Evolutionary conservation across 2,329 filamentous ascomycete genomes (phyloP), one percentile per base, ranked within the genome.

Genomic region (Paraphoma sp.): DNA sequence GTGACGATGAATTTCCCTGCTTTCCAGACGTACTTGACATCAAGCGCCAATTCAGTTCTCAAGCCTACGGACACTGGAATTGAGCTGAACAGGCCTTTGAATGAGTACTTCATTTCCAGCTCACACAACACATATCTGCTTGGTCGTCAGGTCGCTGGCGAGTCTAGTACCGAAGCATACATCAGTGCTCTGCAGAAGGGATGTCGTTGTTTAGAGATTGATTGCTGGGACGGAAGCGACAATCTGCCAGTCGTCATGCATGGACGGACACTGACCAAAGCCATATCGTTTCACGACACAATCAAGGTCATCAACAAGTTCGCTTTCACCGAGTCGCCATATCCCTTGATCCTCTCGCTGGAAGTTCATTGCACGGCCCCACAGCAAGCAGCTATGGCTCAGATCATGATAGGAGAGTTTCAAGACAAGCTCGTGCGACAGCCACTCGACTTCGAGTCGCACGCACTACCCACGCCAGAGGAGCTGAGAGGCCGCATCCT

Each of bases 61-160:
- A 79, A 84, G 29, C 84, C 85, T 42, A 83, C 85, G 58, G 84
- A 86, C n/a, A 77, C 84, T 11, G 79, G 86, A 29, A 86, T 87
- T 53, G 81, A 81, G 6, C 86, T 97, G 52, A 88, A 96, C 71
- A 87, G 91, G 23, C 95, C 95, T 0, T 81, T 98, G 74, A 97
- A 96, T 73, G 94, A 98, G 73, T 99, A 99, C 77, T 97, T 93
- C 81, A 95, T 99, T 64, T 98, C 94, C 1, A 97, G 93, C 80
- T 98, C 95, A 1, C 95, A 99, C 82, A 99, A 99, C 78, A 99
- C 95, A 0, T 99, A 99, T 71, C 87, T 99, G 0, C 83, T 96
- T 4, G 95, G 95, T 12, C 89, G 93, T 51, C 95, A 99, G 75
- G 89, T 98, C 2, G 90, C 88, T 10, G 94, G 94, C 29, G 86